These are phyloP conservation scores for Middelhovenomyces tepae DNA, from an alignment of 805 yeast species.

Conservation along the genomic window DNA sequence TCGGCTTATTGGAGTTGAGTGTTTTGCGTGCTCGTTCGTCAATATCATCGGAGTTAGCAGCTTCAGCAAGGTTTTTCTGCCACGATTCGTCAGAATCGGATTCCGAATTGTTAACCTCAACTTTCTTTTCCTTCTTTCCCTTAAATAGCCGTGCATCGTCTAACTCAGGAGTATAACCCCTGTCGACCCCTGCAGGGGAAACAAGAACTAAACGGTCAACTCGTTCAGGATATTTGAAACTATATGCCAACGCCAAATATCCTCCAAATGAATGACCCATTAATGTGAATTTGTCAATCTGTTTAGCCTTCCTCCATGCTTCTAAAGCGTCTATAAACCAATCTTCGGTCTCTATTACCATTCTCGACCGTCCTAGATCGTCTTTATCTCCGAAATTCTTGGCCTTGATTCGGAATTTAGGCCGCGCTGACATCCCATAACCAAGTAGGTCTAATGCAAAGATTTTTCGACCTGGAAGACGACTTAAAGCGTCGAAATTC, in stretches of 20 bases:
- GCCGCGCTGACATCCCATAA: constrained; percentile 60
- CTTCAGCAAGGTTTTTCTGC: not conserved
- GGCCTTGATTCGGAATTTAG: constrained; percentile 20
- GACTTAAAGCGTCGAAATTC: constrained; percentile 42
- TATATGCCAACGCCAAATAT: constrained; percentile 56
- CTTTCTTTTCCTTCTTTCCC: constrained; percentile 7
- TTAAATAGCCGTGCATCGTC: constrained; percentile 39
- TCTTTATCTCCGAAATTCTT: constrained; percentile 1
- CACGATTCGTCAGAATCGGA: no score
- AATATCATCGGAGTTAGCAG: constrained; percentile 10
- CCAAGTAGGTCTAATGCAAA: constrained; percentile 69
- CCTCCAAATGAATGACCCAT: constrained; percentile 80
- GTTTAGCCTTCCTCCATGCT: constrained; percentile 46
- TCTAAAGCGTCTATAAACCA: constrained; percentile 49
- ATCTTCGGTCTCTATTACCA: constrained; percentile 22
- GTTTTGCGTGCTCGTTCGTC: constrained; percentile 5
- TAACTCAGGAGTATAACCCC: constrained; percentile 1
- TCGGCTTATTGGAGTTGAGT: constrained; percentile 25
- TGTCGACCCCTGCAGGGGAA: constrained; percentile 73
- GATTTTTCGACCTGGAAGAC: constrained; percentile 45
- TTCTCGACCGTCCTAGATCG: constrained; percentile 5
- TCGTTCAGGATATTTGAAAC: constrained; percentile 46
- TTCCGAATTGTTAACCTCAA: constrained; percentile 4
- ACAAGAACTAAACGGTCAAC: constrained; percentile 49
- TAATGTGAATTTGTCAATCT: constrained; percentile 47